Conservation (phyloP, 352 stramenopile genomes). For the Phytophthora crassamura region DNA sequence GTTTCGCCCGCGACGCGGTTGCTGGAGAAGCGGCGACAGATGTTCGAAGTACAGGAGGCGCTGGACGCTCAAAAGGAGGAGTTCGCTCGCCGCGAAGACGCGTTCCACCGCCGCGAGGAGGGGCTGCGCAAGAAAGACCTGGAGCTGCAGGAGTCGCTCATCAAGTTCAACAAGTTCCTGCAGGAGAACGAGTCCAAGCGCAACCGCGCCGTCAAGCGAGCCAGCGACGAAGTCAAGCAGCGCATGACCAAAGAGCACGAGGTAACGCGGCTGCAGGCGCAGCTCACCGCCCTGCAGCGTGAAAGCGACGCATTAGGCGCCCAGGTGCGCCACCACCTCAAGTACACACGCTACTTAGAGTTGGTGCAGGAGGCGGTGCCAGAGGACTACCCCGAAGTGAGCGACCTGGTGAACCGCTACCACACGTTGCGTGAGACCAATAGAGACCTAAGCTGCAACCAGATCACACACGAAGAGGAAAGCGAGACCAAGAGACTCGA, state of each 20-base stretch:
- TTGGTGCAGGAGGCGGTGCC: conserved; percentile 90
- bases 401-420: conserved; percentile 93
- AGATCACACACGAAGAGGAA: conserved; percentile 85
- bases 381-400: conserved; percentile 93
- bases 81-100: conserved; percentile 90
- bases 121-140: conserved; percentile 93
- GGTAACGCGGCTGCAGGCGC: conserved; percentile 72
- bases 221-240: conserved; percentile 93
- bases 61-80: conserved; percentile 95
- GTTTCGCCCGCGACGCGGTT: conserved; percentile 93
- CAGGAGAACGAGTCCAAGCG: conserved; percentile 96
- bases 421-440: conserved; percentile 94
- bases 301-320: conserved; percentile 74
- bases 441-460: conserved; percentile 72
- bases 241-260: conserved; percentile 90
- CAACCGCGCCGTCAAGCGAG: conserved; percentile 92
- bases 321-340: conserved; percentile 82
- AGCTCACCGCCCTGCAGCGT: conserved; percentile 66
- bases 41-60: conserved; percentile 96
- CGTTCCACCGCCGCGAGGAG: conserved; percentile 94
- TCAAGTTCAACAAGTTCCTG: conserved; percentile 97
- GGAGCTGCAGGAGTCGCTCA: conserved; percentile 95
- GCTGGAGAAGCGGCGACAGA: conserved; percentile 94
- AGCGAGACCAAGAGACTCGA: conserved; percentile 86
- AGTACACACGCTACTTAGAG: conserved; percentile 90